A percentile compares a stretch with the other conserved stretches of the same genome.
Conservation (phyloP, 495 filamentous ascomycete genomes). For the Trichoderma parareesei region DNA sequence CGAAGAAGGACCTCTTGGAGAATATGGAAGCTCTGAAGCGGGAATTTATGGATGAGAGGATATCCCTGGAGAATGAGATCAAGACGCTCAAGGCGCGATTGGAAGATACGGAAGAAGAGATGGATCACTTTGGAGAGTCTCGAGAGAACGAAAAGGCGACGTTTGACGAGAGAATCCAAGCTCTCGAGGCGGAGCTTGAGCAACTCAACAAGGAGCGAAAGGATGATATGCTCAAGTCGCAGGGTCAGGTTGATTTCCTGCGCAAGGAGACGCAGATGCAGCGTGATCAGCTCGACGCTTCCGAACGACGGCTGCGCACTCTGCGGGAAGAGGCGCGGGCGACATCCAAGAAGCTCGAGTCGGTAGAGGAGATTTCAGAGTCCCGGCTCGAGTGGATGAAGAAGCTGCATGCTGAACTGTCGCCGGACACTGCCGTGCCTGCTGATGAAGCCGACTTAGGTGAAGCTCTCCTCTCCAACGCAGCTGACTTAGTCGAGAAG, state of each 20-base stretch:
- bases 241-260: constrained; percentile 44
- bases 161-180: constrained; percentile 58
- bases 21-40: constrained; percentile 88
- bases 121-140: constrained; percentile 75
- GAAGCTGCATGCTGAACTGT: constrained; percentile 54
- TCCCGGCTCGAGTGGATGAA: constrained; percentile 49
- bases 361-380: constrained; percentile 36
- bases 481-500: constrained; percentile 43
- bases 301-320: constrained; percentile 46
- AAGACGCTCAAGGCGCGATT: constrained; percentile 62
- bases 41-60: constrained; percentile 80
- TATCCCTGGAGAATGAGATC: constrained; percentile 69
- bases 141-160: constrained; percentile 68
- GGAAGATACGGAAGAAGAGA: constrained; percentile 84
- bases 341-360: constrained; percentile 44
- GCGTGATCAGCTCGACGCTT: constrained; percentile 41
- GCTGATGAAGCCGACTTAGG: constrained; percentile 50
- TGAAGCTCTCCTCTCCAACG: constrained; percentile 54
- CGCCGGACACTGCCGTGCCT: constrained; percentile 47
- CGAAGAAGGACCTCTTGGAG: constrained; percentile 86
- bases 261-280: constrained; percentile 48
- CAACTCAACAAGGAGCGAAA: constrained; percentile 45
- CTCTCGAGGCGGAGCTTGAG: constrained; percentile 64
- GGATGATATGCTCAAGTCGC: constrained; percentile 48
- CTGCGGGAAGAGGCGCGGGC: constrained; percentile 42